phyloP scores from a whole-genome alignment of 805 yeast genomes.

The Metschnikowia peoriensis region DNA sequence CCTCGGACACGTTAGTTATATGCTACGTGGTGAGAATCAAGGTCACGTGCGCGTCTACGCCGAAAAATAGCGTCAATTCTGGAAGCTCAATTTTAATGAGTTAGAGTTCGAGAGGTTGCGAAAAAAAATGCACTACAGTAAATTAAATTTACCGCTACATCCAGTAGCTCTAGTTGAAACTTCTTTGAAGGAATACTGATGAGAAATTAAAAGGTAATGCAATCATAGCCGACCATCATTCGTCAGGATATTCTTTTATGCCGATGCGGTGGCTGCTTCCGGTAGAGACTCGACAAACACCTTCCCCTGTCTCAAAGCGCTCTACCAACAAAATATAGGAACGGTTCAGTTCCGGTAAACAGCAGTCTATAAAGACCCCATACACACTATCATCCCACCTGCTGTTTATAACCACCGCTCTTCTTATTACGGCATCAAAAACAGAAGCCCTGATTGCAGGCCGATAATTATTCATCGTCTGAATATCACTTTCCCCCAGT shows the following conservation, averaged over 20 bases:
- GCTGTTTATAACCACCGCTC: slow-evolving; percentile 34
- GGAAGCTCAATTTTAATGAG: not conserved
- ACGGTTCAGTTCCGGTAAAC: slow-evolving; percentile 22
- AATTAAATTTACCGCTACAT: too few species aligned
- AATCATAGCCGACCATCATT: not conserved
- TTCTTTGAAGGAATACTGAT: too few species aligned
- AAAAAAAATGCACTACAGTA: too few species aligned
- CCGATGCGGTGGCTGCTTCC: slow-evolving; percentile 28
- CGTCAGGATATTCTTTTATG: not conserved
- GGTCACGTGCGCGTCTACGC: slow-evolving; percentile 8
- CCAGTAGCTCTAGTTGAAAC: too few species aligned
- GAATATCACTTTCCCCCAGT: slow-evolving; percentile 17
- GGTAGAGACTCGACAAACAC: slow-evolving; percentile 34
- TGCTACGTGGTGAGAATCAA: not conserved
- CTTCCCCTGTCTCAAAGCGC: slow-evolving; percentile 48
- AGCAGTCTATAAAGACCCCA: slow-evolving; percentile 42
- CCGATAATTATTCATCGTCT: slow-evolving; percentile 27
- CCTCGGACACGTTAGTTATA: slow-evolving; percentile 7
- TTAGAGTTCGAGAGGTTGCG: not conserved
- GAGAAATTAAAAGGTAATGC: too few species aligned
- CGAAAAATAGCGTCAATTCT: not conserved
- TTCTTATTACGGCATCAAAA: slow-evolving; percentile 27
- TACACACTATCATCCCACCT: slow-evolving; percentile 42
- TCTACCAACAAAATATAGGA: slow-evolving; percentile 44
- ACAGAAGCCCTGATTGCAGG: slow-evolving; percentile 48